phyloP scores from a whole-genome alignment of 73 alveolate species.

The Paramecium tetraurelia region DNA sequence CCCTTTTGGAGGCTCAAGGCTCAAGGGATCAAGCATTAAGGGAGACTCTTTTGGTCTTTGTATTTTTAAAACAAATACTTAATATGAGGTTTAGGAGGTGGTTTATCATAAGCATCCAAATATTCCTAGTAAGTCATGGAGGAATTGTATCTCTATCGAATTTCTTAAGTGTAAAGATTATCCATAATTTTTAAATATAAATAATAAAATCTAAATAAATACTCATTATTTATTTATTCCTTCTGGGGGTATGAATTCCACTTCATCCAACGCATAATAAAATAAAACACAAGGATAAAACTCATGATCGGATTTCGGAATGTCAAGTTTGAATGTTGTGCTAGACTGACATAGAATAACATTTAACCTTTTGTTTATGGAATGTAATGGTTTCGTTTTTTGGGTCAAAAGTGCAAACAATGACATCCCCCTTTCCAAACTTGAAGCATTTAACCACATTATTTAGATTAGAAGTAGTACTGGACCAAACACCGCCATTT shows the following conservation, averaged over 20 bases:
- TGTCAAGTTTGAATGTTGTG: neutral
- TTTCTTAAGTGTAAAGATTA: neutral
- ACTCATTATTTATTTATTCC: conserved; percentile 1
- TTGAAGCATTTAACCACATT: conserved; percentile 58
- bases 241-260: conserved; percentile 58
- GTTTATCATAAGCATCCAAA: conserved; percentile 1
- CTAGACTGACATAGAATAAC: neutral
- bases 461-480: conserved; percentile 1
- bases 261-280: conserved; percentile 62
- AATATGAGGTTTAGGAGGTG: neutral
- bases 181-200: neutral
- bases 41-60: conserved; percentile 33
- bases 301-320: conserved; percentile 19
- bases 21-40: neutral
- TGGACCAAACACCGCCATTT: conserved; percentile 57
- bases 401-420: conserved; percentile 48
- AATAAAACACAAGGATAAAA: conserved; percentile 59
- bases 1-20: conserved; percentile 9
- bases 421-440: conserved; percentile 33
- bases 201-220: conserved; percentile 1
- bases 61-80: neutral
- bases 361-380: neutral
- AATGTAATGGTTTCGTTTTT: conserved; percentile 5
- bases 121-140: neutral
- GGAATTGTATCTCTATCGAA: neutral